Conservation (phyloP, 1,284 basidiomycete species). For the Austroboletus olivaceoglutinosus region DNA sequence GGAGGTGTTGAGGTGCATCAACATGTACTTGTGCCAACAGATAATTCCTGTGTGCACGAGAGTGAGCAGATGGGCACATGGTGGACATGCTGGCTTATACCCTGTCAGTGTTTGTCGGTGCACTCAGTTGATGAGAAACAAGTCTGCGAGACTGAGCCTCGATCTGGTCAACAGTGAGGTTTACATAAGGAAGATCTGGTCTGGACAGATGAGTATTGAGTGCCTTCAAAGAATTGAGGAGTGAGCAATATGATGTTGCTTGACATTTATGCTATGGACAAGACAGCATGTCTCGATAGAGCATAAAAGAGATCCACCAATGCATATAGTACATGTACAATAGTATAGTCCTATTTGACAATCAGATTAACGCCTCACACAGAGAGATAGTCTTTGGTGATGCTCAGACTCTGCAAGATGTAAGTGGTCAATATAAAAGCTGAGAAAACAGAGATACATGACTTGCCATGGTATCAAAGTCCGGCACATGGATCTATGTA, state of each 20-base stretch:
- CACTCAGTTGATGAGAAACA: conserved; percentile 65
- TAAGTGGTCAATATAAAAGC: too few species aligned
- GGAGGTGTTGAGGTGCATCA: conserved; percentile 77
- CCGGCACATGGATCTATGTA: conserved; percentile 84
- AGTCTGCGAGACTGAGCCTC: conserved; percentile 84
- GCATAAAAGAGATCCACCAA: too few species aligned
- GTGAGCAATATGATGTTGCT: conserved; percentile 47
- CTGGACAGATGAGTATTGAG: conserved; percentile 72
- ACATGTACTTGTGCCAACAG: conserved; percentile 89
- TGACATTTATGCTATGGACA: conserved; percentile 2
- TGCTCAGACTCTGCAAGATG: conserved; percentile 41
- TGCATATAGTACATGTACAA: too few species aligned
- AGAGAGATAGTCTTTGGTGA: conserved; percentile 49
- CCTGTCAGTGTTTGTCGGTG: conserved; percentile 63
- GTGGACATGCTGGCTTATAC: conserved; percentile 52
- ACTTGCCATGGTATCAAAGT: conserved; percentile 81
- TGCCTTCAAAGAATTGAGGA: conserved; percentile 68
- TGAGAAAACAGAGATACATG: too few species aligned
- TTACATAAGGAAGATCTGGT: conserved; percentile 80
- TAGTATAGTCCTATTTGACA: conserved; percentile 40
- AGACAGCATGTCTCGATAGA: too few species aligned
- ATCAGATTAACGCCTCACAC: conserved; percentile 53
- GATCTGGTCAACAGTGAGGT: conserved; percentile 88
- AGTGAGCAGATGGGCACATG: conserved; percentile 4
- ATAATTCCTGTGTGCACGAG: conserved; percentile 58